Percentiles rank a stretch among this genome's conserved stretches.
These are phyloP conservation scores for Bipolaris cookei DNA, from an alignment of 2,329 filamentous ascomycete species.

Conservation along the genomic window DNA sequence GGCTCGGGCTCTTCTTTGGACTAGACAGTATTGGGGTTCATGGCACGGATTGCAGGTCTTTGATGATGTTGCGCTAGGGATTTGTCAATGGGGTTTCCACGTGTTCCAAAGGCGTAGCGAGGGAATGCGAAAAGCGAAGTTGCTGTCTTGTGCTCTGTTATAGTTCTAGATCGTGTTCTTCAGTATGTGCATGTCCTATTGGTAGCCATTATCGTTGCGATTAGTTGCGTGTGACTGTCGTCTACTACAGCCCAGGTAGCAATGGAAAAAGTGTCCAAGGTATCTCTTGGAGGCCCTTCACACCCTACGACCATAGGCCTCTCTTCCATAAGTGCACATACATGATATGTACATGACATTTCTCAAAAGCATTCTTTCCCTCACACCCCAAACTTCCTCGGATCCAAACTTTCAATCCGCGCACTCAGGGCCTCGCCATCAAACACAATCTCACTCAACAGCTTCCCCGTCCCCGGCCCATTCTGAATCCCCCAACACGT, in stretches of 20 bases:
- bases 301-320: no score
- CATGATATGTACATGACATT: background rate
- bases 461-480: constrained; percentile 73
- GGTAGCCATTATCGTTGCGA: background rate
- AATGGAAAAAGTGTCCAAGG: background rate
- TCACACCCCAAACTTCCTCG: constrained; percentile 40
- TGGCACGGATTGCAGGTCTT: background rate
- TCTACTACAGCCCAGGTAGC: background rate
- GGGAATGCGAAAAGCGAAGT: background rate
- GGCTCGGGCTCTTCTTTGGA: background rate
- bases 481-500: constrained; percentile 99
- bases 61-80: background rate
- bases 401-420: constrained; percentile 51
- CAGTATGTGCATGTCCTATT: background rate
- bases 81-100: constrained; percentile 7
- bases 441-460: constrained; percentile 56
- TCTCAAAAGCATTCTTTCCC: background rate
- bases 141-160: background rate
- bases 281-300: background rate
- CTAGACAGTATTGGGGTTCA: background rate
- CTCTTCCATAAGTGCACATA: no score
- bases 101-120: background rate
- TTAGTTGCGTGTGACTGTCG: background rate
- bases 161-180: background rate
- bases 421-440: constrained; percentile 54